A percentile compares a stretch with the other conserved stretches of the same genome.
phyloP scores from a whole-genome alignment of 164 flowering plant genomes.

The Annona cherimola region DNA sequence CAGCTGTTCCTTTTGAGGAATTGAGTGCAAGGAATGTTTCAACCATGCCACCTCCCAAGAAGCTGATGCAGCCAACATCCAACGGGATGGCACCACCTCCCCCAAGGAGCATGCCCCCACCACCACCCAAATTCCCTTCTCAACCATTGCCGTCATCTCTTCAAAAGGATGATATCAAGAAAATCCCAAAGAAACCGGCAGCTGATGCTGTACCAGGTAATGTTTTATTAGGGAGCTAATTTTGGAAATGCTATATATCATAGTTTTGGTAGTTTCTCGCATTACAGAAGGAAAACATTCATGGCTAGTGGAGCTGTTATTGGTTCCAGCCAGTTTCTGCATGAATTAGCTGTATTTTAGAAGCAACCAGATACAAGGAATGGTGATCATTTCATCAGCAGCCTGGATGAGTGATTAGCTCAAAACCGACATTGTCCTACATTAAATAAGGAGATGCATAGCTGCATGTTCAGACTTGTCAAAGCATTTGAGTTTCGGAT shows the following conservation, averaged over 20 bases:
- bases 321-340: not conserved
- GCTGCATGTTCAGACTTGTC: not conserved
- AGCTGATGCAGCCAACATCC: slow-evolving; percentile 36
- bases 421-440: not conserved
- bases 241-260: not conserved
- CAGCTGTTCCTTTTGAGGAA: slow-evolving; percentile 29
- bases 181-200: slow-evolving; percentile 15
- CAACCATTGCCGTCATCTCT: slow-evolving; percentile 9
- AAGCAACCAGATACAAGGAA: not conserved
- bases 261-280: not conserved
- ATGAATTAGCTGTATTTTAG: not conserved
- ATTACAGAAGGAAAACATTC: not conserved
- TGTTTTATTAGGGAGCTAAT: not conserved
- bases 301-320: not conserved
- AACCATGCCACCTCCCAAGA: slow-evolving; percentile 59
- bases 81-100: slow-evolving; percentile 49
- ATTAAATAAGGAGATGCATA: not conserved
- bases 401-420: not conserved
- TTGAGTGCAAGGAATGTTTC: slow-evolving; percentile 33
- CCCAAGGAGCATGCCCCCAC: slow-evolving; percentile 45
- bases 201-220: slow-evolving; percentile 50
- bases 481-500: not conserved
- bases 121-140: slow-evolving; percentile 39
- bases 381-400: not conserved
- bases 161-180: slow-evolving; percentile 20